phyloP scores from a whole-genome alignment of 2,329 filamentous ascomycete species.

The Xenosphaeropsis pyriputrescens region DNA sequence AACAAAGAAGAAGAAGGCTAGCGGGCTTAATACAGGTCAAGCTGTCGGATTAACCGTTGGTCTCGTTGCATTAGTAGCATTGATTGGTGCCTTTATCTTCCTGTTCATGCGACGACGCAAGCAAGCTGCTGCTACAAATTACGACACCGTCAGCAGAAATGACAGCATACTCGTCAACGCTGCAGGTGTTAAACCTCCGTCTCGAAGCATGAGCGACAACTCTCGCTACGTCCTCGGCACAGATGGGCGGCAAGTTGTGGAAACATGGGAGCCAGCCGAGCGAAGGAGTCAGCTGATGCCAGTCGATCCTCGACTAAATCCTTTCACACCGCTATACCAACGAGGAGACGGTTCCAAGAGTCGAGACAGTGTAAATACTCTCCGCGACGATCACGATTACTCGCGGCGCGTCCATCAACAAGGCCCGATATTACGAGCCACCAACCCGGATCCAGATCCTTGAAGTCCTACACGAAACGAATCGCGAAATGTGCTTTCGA shows the following conservation, averaged over 20 bases:
- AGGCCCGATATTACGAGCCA: conserved; percentile 38
- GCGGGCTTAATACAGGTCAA: conserved; percentile 27
- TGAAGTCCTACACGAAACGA: not conserved
- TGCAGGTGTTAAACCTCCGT: conserved; percentile 9
- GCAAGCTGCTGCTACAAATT: conserved; percentile 18
- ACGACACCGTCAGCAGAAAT: conserved; percentile 8
- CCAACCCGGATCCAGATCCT: conserved; percentile 35
- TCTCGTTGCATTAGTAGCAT: conserved; percentile 27
- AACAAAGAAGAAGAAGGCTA: conserved; percentile 7
- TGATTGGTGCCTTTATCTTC: conserved; percentile 18
- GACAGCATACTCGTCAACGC: conserved; percentile 5
- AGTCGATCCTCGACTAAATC: conserved; percentile 49
- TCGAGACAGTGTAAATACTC: conserved; percentile 46
- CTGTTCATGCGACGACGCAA: conserved; percentile 29
- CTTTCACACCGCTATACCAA: conserved; percentile 40
- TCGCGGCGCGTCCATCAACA: conserved; percentile 34
- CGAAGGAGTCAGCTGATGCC: conserved; percentile 41
- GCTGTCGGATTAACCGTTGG: conserved; percentile 38
- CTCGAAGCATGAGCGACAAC: conserved; percentile 19
- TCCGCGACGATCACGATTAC: conserved; percentile 52
- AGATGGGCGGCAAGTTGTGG: conserved; percentile 17
- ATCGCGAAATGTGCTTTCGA: too few relatives aligned
- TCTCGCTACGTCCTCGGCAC: conserved; percentile 19
- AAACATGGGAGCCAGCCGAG: conserved; percentile 15
- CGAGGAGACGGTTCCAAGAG: conserved; percentile 35